Conservation (phyloP, 176 grass and related monocot species). For the Avena atlantica region DNA sequence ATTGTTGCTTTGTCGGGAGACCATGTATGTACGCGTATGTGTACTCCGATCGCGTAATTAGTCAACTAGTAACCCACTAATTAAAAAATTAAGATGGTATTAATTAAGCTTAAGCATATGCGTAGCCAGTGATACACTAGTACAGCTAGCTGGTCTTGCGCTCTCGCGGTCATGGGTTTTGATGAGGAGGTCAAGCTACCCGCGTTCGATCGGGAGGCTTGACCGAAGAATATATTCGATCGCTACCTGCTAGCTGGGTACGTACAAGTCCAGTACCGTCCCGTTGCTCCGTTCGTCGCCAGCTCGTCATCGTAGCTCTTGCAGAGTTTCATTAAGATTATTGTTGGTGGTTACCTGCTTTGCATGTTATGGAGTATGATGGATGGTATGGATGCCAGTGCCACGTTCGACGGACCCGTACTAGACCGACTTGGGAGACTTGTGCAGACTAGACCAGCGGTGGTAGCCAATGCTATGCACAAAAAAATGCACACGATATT, state of each 20-base stretch:
- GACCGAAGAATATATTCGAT: constrained; percentile 12
- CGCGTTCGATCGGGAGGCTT: constrained; percentile 6
- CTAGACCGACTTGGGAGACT: constrained; percentile 31
- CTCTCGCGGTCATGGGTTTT: background rate
- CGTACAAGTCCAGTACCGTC: constrained; percentile 12
- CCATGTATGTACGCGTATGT: background rate
- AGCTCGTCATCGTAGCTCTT: background rate
- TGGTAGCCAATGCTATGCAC: too few species aligned
- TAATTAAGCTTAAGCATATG: background rate
- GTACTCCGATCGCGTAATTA: constrained; percentile 25
- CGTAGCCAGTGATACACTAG: background rate
- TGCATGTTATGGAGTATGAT: background rate
- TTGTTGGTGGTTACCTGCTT: background rate
- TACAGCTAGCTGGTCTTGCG: background rate
- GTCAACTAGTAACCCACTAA: background rate
- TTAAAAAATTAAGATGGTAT: background rate
- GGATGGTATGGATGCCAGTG: background rate
- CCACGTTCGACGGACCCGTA: constrained; percentile 26
- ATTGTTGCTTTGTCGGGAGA: constrained; percentile 21
- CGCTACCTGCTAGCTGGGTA: background rate
- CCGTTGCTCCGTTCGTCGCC: background rate
- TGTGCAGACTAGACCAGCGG: background rate
- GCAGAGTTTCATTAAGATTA: background rate
- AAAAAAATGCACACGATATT: too few species aligned
- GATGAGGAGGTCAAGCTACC: constrained; percentile 19